Conservation (phyloP, 2,329 filamentous ascomycete species). For the Cladosporium colombiae region DNA sequence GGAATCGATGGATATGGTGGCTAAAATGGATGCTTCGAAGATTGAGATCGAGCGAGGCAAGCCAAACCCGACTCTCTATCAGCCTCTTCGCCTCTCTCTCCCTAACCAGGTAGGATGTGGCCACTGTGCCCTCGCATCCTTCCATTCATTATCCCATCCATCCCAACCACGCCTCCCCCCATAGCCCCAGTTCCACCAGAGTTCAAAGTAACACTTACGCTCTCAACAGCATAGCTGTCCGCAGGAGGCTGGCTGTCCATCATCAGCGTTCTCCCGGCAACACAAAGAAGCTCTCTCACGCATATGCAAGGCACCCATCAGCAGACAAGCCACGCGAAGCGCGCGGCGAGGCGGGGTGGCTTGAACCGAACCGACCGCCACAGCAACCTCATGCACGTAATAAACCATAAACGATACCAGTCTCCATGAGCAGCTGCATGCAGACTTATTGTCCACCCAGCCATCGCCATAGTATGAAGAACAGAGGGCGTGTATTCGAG, state of each 20-base stretch:
- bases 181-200: neutral
- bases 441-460: neutral
- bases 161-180: neutral
- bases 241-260: neutral
- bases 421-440: neutral
- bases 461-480: neutral
- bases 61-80: neutral
- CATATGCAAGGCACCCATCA: neutral
- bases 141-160: neutral
- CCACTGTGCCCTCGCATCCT: neutral
- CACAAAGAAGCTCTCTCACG: neutral
- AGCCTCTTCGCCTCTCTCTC: neutral
- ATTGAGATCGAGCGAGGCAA: neutral
- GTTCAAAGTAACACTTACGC: neutral
- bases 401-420: neutral
- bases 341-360: conserved; percentile 6
- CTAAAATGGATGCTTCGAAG: neutral
- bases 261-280: neutral
- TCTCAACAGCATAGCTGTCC: neutral
- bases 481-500: neutral
- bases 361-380: neutral
- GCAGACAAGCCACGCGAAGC: neutral
- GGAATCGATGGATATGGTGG: neutral
- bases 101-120: neutral
- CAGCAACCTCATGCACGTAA: neutral